Conservation (phyloP, 768 basidiomycete species). For the Russula dissimulans region DNA sequence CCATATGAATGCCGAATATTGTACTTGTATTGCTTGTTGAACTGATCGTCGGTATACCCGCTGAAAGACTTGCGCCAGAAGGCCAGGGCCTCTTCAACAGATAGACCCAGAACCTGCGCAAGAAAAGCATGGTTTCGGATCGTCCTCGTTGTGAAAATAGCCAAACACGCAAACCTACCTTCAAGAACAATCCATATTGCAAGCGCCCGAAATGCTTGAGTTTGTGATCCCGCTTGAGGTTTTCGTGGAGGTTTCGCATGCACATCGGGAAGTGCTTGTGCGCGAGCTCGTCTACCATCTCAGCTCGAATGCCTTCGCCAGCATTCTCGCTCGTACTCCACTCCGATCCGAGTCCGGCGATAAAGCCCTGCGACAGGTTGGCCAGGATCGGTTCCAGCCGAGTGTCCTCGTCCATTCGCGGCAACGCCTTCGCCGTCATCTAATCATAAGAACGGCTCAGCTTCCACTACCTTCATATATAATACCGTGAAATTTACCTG, state of each 20-base stretch:
- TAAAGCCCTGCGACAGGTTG: conserved; percentile 89
- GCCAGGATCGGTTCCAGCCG: conserved; percentile 82
- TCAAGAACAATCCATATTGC: conserved; percentile 90
- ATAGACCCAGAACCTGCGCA: conserved; percentile 75
- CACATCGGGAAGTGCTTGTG: conserved; percentile 89
- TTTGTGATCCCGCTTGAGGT: conserved; percentile 66
- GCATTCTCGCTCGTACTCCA: conserved; percentile 50
- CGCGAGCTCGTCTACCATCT: conserved; percentile 87
- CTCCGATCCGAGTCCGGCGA: conserved; percentile 81
- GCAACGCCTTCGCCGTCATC: conserved; percentile 79
- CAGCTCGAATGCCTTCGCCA: conserved; percentile 72
- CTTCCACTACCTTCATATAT: neutral
- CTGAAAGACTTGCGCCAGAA: conserved; percentile 92
- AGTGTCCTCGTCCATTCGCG: conserved; percentile 89
- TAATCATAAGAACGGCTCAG: conserved; percentile 25
- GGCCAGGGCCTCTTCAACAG: conserved; percentile 85
- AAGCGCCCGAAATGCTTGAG: conserved; percentile 88
- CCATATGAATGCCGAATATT: conserved; percentile 96
- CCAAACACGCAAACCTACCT: conserved; percentile 43
- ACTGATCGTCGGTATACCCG: conserved; percentile 80
- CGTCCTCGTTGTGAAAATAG: neutral
- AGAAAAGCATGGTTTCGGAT: neutral
- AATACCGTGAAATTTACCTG: conserved; percentile 39
- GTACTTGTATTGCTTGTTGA: conserved; percentile 96
- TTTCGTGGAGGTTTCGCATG: conserved; percentile 86